Conservation (phyloP, 2,329 filamentous ascomycete genomes). For the Neofusicoccum laricinum region DNA sequence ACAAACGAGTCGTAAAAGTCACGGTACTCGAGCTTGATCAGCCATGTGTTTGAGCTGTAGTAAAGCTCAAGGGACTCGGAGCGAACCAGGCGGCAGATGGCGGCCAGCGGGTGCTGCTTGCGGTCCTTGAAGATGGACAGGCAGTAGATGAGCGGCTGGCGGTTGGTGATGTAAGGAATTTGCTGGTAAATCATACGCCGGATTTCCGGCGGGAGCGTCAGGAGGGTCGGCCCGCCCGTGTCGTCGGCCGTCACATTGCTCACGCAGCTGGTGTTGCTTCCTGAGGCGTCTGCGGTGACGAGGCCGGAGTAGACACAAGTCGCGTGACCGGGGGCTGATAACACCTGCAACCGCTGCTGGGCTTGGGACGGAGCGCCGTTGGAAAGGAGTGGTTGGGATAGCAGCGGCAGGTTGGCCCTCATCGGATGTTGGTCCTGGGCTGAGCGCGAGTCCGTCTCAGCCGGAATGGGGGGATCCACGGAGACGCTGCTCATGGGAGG, state of each 20-base stretch:
- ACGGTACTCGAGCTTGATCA: conserved; percentile 38
- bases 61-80: conserved; percentile 38
- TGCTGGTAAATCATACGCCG: conserved; percentile 37
- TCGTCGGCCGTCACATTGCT: not conserved
- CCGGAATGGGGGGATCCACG: conserved; percentile 16
- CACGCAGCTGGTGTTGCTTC: not conserved
- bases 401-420: conserved; percentile 14
- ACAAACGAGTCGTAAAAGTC: conserved; percentile 41
- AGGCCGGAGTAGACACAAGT: not conserved
- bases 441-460: conserved; percentile 15
- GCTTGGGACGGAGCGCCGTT: not conserved
- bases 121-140: conserved; percentile 35
- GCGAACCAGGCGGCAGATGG: conserved; percentile 34
- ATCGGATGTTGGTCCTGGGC: conserved; percentile 17
- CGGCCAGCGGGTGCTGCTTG: conserved; percentile 37
- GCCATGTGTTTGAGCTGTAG: conserved; percentile 40
- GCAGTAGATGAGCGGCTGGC: conserved; percentile 40
- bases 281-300: not conserved
- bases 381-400: conserved; percentile 14
- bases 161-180: conserved; percentile 31
- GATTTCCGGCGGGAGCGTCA: conserved; percentile 36
- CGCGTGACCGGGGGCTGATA: not conserved
- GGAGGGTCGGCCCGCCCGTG: conserved; percentile 25
- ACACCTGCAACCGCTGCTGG: not conserved
- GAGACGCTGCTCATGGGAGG: conserved; percentile 18